phyloP scores from a whole-genome alignment of 805 yeast genomes.

The Ogataea pilisensis region DNA sequence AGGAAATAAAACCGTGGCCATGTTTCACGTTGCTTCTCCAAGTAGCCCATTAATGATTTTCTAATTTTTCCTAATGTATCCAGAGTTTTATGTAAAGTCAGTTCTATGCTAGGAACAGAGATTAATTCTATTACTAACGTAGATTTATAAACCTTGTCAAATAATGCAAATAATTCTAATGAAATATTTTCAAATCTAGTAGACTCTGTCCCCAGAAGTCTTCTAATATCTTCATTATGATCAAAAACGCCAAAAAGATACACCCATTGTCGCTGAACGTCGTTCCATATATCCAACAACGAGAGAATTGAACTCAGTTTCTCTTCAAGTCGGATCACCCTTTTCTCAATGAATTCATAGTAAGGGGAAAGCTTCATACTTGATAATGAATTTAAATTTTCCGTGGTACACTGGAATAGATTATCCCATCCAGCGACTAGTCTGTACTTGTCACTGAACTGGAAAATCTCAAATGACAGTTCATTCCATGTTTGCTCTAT shows the following conservation, averaged over 20 bases:
- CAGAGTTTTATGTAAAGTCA: conserved; percentile 43
- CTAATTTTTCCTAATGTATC: conserved; percentile 58
- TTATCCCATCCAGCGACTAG: conserved; percentile 67
- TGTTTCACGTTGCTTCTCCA: conserved; percentile 71
- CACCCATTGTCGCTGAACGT: conserved; percentile 85
- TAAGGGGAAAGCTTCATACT: conserved; percentile 72
- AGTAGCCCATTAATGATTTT: conserved; percentile 66
- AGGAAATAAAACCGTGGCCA: conserved; percentile 84
- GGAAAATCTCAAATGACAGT: conserved; percentile 47
- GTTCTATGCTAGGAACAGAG: conserved; percentile 44
- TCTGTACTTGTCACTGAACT: conserved; percentile 46
- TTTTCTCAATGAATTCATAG: conserved; percentile 56
- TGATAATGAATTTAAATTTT: conserved; percentile 55
- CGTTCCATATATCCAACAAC: conserved; percentile 69
- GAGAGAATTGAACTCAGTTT: conserved; percentile 47
- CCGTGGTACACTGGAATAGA: conserved; percentile 53
- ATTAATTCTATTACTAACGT: conserved; percentile 53
- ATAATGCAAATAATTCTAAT: conserved; percentile 51
- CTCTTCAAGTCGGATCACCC: conserved; percentile 50
- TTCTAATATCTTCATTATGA: conserved; percentile 50
- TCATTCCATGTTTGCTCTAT: conserved; percentile 56
- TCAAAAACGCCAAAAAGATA: conserved; percentile 79
- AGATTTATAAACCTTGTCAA: conserved; percentile 46
- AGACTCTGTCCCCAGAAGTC: conserved; percentile 66
- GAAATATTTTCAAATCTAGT: conserved; percentile 61